These are phyloP conservation scores for Cadophora malorum DNA, from an alignment of 2,329 filamentous ascomycete genomes.

Conservation along the genomic window DNA sequence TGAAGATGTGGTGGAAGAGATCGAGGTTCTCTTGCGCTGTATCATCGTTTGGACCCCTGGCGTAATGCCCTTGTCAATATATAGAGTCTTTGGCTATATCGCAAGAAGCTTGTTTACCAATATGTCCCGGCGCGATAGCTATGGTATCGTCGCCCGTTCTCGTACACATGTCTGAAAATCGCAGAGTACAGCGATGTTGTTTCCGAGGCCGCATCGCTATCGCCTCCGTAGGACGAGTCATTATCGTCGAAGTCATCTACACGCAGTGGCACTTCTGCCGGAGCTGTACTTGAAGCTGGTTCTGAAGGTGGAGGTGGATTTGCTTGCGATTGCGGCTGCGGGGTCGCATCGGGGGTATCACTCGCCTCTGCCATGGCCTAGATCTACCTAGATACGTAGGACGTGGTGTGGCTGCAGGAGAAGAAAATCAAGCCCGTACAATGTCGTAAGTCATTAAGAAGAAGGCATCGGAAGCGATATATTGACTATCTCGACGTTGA, in stretches of 20 bases:
- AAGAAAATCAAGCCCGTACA: neutral
- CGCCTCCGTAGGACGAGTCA: slow-evolving; percentile 24
- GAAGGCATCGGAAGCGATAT: neutral
- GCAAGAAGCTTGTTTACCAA: slow-evolving; percentile 15
- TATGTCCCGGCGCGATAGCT: slow-evolving; percentile 49
- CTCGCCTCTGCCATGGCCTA: slow-evolving; percentile 3
- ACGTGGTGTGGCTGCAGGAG: neutral
- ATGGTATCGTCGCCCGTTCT: slow-evolving; percentile 56
- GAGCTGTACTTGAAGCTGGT: neutral
- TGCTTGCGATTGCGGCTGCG: slow-evolving; percentile 3
- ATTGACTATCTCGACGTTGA: neutral
- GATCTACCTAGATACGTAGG: neutral
- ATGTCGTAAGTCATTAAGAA: neutral
- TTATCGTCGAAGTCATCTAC: slow-evolving; percentile 21
- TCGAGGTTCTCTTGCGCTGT: slow-evolving; percentile 32
- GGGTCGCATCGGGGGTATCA: neutral
- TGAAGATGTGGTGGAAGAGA: slow-evolving; percentile 34
- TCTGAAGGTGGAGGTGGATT: neutral
- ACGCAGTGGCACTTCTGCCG: neutral
- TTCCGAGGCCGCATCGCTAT: slow-evolving; percentile 22
- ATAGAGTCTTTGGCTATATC: neutral
- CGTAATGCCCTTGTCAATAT: neutral
- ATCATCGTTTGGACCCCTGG: slow-evolving; percentile 32
- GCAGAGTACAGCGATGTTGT: slow-evolving; percentile 29
- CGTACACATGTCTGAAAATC: slow-evolving; percentile 36